Evolutionary conservation across 2,329 filamentous ascomycete species (phyloP).

Genomic region (Cordyceps fumosorosea): DNA sequence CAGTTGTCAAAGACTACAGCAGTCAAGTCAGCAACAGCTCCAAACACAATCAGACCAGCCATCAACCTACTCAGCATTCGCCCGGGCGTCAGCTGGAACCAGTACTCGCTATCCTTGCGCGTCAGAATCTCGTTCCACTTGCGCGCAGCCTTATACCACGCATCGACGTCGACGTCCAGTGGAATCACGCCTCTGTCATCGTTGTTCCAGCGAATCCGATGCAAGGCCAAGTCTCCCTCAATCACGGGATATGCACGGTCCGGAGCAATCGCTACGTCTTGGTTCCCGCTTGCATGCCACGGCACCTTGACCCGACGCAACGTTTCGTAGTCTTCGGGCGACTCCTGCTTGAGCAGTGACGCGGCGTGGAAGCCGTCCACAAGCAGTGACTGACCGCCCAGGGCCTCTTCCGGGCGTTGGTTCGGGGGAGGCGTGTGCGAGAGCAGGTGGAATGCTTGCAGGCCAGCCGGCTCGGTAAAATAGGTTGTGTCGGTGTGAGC

Average conservation of each 20-base stretch:
- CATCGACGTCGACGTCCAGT: slow-evolving; percentile 40
- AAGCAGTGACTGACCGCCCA: slow-evolving; percentile 72
- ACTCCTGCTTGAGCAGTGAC: slow-evolving; percentile 45
- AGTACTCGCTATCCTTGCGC: slow-evolving; percentile 60
- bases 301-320: slow-evolving; percentile 55
- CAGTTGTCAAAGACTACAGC: slow-evolving; percentile 85
- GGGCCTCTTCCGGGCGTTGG: slow-evolving; percentile 25
- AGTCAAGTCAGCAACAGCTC: neutral
- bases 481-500: slow-evolving; percentile 95
- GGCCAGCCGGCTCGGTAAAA: slow-evolving; percentile 83
- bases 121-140: slow-evolving; percentile 67
- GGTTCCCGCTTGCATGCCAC: slow-evolving; percentile 85
- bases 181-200: slow-evolving; percentile 72
- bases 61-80: slow-evolving; percentile 61
- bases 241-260: slow-evolving; percentile 66
- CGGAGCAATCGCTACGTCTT: slow-evolving; percentile 73
- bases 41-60: neutral
- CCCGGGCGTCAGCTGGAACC: slow-evolving; percentile 76
- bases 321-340: slow-evolving; percentile 48
- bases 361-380: slow-evolving; percentile 83
- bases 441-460: slow-evolving; percentile 89
- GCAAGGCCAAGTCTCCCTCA: slow-evolving; percentile 43
- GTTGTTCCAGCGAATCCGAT: slow-evolving; percentile 85
- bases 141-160: slow-evolving; percentile 76
- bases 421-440: slow-evolving; percentile 51